Evolutionary conservation across 2,329 filamentous ascomycete genomes (phyloP).

Genomic region (Apiospora kogelbergensis): DNA sequence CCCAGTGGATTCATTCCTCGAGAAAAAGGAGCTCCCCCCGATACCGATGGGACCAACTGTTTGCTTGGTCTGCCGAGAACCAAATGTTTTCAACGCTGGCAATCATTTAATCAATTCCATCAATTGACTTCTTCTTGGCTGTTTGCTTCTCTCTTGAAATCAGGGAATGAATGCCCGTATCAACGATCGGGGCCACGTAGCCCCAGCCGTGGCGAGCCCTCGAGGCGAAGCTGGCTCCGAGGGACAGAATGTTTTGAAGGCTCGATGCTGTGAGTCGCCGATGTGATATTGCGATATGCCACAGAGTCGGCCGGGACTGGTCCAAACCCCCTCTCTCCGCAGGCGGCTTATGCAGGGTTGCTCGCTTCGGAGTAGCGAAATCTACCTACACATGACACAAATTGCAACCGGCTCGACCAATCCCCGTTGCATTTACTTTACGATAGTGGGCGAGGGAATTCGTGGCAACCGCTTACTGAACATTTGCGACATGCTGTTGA

Average conservation of each 20-base stretch:
- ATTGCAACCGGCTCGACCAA: constrained; percentile 24
- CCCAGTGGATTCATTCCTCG: neutral
- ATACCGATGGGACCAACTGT: neutral
- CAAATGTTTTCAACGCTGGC: neutral
- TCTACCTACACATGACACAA: constrained; percentile 27
- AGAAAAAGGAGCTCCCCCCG: neutral
- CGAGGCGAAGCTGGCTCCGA: neutral
- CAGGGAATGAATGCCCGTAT: neutral
- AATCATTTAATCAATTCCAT: neutral
- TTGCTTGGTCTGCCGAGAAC: neutral
- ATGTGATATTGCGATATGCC: constrained; percentile 13
- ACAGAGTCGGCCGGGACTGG: constrained; percentile 15
- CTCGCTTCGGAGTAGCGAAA: constrained; percentile 17
- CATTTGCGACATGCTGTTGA: constrained; percentile 13
- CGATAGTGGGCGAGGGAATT: constrained; percentile 25
- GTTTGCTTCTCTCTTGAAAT: neutral
- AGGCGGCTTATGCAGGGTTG: constrained; percentile 30
- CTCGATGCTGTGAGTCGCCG: constrained; percentile 9
- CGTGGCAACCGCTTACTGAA: constrained; percentile 34
- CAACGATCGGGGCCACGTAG: constrained; percentile 8
- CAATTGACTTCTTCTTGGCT: neutral
- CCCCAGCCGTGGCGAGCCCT: constrained; percentile 6
- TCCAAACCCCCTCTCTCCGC: constrained; percentile 26
- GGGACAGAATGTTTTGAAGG: neutral
- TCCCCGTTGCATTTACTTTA: constrained; percentile 28